Base-by-base conservation (phyloP, 352 stramenopile species). In the Globisporangium heterothallicum region DNA sequence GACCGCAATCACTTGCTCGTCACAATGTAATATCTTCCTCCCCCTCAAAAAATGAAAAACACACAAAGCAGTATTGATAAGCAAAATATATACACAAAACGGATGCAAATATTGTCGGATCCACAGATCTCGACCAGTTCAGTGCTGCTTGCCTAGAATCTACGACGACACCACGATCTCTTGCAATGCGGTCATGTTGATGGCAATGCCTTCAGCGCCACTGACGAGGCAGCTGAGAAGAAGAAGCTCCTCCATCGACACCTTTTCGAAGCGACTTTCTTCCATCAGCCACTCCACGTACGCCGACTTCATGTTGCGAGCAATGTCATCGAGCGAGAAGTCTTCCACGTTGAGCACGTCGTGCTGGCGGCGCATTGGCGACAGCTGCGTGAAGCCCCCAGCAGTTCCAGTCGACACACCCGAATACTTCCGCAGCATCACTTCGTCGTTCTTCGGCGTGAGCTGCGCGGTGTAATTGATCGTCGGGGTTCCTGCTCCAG, bases 271-370 rank as follows among this genome's bases (percentile, higher is more conserved):
- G 18, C 69, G 66, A 9, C 62, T 55, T n/a, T 68, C 61, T 40
- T 74, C 64, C 59, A 84, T 60, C 10, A 80, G 65, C 67, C 66
- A 78, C 49, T 75, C 56, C n/a, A 78, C 64, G 32, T 78, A 78
- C 10, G 63, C 59, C 4, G 58, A 52, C 45, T 75, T 75, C 63
- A 83, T 76, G 34, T 57, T 21, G 14, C 46, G 47, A 3, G 72
- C 68, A 21, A 77, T 73, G 3, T 79, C 68, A 13, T 51, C 46
- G 3, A 78, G 45, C 4, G 44, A 66, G 38, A 78, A 78, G 38
- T 74, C 58, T 7, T 70, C 64, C 21, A 78, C 59, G 47, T 76
- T 72, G 14, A 75, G 49, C 42, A 79, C 62, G 26, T 79, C 70
- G 58, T 75, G 69, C 29, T 68, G 46, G 18, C 63, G 58, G 30